Conservation (phyloP, 352 stramenopile genomes). For the Pythium vanterpoolii region DNA sequence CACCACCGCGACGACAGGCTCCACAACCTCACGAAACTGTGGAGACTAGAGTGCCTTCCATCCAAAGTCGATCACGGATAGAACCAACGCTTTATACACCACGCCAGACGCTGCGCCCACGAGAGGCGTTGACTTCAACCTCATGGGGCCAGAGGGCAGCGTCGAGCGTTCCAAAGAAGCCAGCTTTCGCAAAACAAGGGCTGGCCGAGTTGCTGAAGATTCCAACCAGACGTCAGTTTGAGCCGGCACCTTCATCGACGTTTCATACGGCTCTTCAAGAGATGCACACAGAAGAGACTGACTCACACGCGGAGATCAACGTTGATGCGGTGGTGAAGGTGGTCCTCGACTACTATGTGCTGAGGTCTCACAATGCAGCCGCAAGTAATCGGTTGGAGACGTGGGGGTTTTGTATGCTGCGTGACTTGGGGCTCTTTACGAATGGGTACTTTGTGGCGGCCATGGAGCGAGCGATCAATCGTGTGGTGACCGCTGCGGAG, state of each 20-base stretch:
- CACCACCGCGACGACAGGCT: not conserved
- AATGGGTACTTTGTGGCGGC: slow-evolving; percentile 55
- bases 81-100: not conserved
- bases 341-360: slow-evolving; percentile 10
- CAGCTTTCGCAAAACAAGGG: not conserved
- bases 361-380: not conserved
- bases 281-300: not conserved
- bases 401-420: slow-evolving; percentile 39
- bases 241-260: not conserved
- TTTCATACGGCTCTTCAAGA: slow-evolving; percentile 10
- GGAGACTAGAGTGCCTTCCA: not conserved
- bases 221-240: not conserved
- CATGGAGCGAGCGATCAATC: slow-evolving; percentile 32
- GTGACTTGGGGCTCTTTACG: slow-evolving; percentile 50
- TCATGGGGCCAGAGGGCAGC: not conserved
- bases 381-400: not conserved
- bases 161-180: not conserved
- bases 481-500: not conserved
- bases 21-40: not conserved
- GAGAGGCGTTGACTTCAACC: not conserved
- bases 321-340: not conserved
- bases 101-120: not conserved
- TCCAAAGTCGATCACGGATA: not conserved
- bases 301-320: not conserved
- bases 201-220: slow-evolving; percentile 12